Percentiles rank a stretch among this genome's conserved stretches.
These are phyloP conservation scores for Niebla homalea DNA, from an alignment of 495 filamentous ascomycete genomes.

Conservation along the genomic window DNA sequence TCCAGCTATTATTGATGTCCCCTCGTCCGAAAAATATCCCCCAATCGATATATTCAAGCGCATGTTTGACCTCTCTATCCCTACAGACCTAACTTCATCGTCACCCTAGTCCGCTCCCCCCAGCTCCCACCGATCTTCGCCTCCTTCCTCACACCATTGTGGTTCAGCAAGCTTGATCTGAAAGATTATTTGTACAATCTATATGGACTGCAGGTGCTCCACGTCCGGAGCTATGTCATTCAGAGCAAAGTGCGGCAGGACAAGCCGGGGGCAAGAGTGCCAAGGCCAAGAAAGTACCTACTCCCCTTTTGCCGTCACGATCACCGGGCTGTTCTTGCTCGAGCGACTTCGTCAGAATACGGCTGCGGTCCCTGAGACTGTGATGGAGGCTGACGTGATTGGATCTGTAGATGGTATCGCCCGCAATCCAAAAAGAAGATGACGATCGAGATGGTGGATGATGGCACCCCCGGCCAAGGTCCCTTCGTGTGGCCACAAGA, in stretches of 20 bases:
- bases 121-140: conserved; percentile 53
- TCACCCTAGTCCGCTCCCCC: conserved; percentile 51
- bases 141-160: conserved; percentile 58
- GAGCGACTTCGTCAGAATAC: too few relatives aligned
- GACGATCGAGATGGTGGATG: conserved; percentile 55
- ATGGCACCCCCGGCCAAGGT: neutral
- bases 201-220: conserved; percentile 45
- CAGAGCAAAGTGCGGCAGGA: conserved; percentile 37
- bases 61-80: too few relatives aligned
- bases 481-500: conserved; percentile 61
- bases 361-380: neutral
- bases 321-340: neutral
- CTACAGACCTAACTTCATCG: conserved; percentile 51
- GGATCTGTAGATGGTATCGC: conserved; percentile 26
- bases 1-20: too few relatives aligned
- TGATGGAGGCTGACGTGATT: neutral
- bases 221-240: conserved; percentile 56
- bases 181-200: conserved; percentile 66
- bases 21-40: neutral
- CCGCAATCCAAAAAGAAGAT: conserved; percentile 57
- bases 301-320: neutral
- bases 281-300: conserved; percentile 10
- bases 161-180: conserved; percentile 67
- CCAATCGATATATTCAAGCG: neutral
- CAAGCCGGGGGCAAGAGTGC: conserved; percentile 12